Conservation (phyloP, 1,284 basidiomycete species). For the Calocybe gambosa region DNA sequence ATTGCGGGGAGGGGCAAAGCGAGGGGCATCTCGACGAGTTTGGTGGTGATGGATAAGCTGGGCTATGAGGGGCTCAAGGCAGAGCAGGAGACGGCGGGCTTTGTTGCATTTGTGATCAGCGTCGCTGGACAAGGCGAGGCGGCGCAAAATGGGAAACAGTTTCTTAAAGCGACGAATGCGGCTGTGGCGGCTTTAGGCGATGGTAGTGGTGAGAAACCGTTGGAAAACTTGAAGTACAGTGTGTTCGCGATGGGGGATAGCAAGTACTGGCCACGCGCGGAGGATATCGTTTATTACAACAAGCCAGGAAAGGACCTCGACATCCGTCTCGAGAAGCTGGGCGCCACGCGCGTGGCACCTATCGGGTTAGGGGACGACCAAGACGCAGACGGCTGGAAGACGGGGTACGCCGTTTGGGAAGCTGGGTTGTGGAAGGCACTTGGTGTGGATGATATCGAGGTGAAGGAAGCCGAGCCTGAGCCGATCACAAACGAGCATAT, state of each 20-base stretch:
- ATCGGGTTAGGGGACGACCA: slow-evolving; percentile 95
- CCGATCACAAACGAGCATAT: slow-evolving; percentile 99
- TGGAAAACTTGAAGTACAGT: slow-evolving; percentile 65
- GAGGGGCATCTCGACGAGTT: slow-evolving; percentile 75
- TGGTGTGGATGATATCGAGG: slow-evolving; percentile 87
- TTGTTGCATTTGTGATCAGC: slow-evolving; percentile 87
- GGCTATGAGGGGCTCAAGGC: slow-evolving; percentile 68
- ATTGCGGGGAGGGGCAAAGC: slow-evolving; percentile 80
- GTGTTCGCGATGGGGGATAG: slow-evolving; percentile 98
- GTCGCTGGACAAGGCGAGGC: slow-evolving; percentile 99
- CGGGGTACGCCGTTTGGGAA: slow-evolving; percentile 96
- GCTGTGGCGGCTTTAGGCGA: slow-evolving; percentile 61
- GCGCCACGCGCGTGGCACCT: slow-evolving; percentile 65
- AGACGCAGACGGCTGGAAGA: slow-evolving; percentile 93
- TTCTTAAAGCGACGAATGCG: slow-evolving; percentile 83
- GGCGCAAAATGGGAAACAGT: slow-evolving; percentile 91
- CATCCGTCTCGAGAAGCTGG: slow-evolving; percentile 68
- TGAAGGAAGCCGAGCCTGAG: slow-evolving; percentile 91
- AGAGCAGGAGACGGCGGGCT: slow-evolving; percentile 52
- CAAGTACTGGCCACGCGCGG: slow-evolving; percentile 97
- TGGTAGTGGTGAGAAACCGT: slow-evolving; percentile 47
- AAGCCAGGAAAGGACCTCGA: slow-evolving; percentile 93
- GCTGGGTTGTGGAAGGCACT: slow-evolving; percentile 90
- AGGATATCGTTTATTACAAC: slow-evolving; percentile 98
- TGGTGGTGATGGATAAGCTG: slow-evolving; percentile 73